Evolutionary conservation across 2,329 filamentous ascomycete genomes (phyloP), one percentile per base, ranked within the genome.

Genomic region (Ambrosiella beaveri): DNA sequence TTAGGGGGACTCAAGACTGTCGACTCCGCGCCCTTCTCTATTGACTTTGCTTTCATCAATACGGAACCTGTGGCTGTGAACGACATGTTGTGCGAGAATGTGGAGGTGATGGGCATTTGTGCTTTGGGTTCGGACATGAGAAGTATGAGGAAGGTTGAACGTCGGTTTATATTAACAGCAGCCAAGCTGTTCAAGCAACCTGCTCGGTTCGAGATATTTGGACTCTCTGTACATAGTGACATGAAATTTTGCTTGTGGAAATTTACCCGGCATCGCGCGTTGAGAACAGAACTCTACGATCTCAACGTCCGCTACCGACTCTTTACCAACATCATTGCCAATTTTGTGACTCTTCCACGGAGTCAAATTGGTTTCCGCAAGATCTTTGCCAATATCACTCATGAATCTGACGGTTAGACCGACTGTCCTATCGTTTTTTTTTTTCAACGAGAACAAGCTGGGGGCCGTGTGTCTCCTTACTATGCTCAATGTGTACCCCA

Each of bases 101-200:
- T 53, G n/a, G 51, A 53, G n/a, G 51, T 53, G 27, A 53, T 53
- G 51, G 51, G 51, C 5, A 53, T 53, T 38, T 38, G 27, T 15
- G 51, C 51, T 38, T 11, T 12, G 13, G 35, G 37, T 15, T 38
- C 35, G 7, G 37, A 27, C 5, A 8, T 15, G 7, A n/a, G n/a
- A 13, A 15, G 35, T 36, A 53, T 53, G 51, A 15, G 37, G 6
- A 39, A n/a, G 51, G 38, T 17, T 37, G 36, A 53, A 38, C 37
- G 35, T 9, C 51, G 51, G 6, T 53, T 53, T 39, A 36, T 35
- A 15, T 15, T 38, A 17, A 39, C 51, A 9, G 35, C 51, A 38
- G 51, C 27, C 8, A 12, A 35, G 12, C 17, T 53, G 51, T 53
- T 53, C 15, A 15, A n/a, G 17, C 13, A 53, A 39, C 15, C 51